A percentile compares a stretch with the other conserved stretches of the same genome.
phyloP scores from a whole-genome alignment of 768 basidiomycete genomes.

The Obba rivulosa region DNA sequence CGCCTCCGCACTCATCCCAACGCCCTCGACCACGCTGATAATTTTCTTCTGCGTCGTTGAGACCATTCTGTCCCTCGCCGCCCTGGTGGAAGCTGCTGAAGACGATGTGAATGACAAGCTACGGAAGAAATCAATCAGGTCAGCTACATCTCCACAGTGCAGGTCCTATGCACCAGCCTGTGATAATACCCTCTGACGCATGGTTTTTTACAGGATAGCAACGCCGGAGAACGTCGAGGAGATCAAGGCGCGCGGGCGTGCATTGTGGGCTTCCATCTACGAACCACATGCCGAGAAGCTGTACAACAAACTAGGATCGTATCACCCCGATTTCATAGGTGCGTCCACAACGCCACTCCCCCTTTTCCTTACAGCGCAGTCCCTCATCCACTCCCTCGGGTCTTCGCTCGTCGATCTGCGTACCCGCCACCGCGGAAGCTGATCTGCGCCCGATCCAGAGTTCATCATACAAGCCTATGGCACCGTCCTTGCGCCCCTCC shows the following conservation, averaged over 20 bases:
- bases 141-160: slow-evolving; percentile 4
- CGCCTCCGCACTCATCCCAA: background rate
- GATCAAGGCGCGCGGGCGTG: slow-evolving; percentile 61
- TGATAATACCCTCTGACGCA: background rate
- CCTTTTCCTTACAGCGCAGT: slow-evolving; percentile 3
- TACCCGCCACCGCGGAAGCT: slow-evolving; percentile 2
- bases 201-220: slow-evolving; percentile 40
- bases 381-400: slow-evolving; percentile 1
- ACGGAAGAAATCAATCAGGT: slow-evolving; percentile 65
- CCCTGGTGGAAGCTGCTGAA: slow-evolving; percentile 71
- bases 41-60: slow-evolving; percentile 24
- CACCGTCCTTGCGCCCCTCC: slow-evolving; percentile 68
- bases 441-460: slow-evolving; percentile 34
- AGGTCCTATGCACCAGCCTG: slow-evolving; percentile 2
- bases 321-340: slow-evolving; percentile 95
- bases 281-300: slow-evolving; percentile 86
- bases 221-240: slow-evolving; percentile 62
- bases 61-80: slow-evolving; percentile 81
- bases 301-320: slow-evolving; percentile 76
- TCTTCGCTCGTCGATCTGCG: slow-evolving; percentile 1
- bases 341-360: slow-evolving; percentile 32
- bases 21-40: background rate
- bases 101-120: slow-evolving; percentile 73
- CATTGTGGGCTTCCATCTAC: slow-evolving; percentile 85
- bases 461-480: slow-evolving; percentile 89